A percentile compares a stretch with the other conserved stretches of the same genome.
phyloP scores from a whole-genome alignment of 805 yeast species.

The Yamadazyma laniorum region DNA sequence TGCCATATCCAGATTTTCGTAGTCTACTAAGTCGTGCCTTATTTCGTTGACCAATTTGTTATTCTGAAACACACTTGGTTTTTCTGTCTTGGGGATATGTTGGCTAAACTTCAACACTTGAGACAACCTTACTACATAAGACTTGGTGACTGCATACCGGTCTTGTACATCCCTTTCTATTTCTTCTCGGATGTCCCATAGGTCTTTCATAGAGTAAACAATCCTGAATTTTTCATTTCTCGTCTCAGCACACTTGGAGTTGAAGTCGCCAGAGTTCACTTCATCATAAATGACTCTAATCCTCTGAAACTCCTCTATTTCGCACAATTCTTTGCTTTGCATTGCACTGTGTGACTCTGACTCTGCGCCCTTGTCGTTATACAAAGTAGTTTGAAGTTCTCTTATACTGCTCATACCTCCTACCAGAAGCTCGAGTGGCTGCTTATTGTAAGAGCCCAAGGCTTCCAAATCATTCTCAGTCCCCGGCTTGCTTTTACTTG shows the following conservation, averaged over 20 bases:
- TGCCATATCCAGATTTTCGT: slow-evolving; percentile 5
- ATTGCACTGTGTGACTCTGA: too few relatives aligned
- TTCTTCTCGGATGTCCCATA: slow-evolving; percentile 1
- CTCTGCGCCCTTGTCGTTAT: too few relatives aligned
- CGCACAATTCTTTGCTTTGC: background rate
- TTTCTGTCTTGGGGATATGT: slow-evolving; percentile 8
- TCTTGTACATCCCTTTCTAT: background rate
- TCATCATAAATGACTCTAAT: slow-evolving; percentile 14
- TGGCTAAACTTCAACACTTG: slow-evolving; percentile 8
- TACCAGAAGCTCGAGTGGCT: background rate
- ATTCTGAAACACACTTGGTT: slow-evolving; percentile 4
- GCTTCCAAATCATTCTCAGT: slow-evolving; percentile 9
- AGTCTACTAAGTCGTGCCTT: slow-evolving; percentile 8
- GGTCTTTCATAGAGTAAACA: slow-evolving; percentile 2
- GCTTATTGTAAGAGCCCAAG: slow-evolving; percentile 8
- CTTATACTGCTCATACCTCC: background rate
- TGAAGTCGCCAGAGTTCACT: slow-evolving; percentile 9
- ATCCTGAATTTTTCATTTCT: background rate
- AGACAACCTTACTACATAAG: slow-evolving; percentile 9
- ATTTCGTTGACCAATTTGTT: slow-evolving; percentile 12
- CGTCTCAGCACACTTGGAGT: background rate
- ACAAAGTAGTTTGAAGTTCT: too few relatives aligned
- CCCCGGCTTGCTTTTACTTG: background rate
- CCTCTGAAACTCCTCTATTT: slow-evolving; percentile 9
- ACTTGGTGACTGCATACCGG: slow-evolving; percentile 1